phyloP scores from a whole-genome alignment of 2,329 filamentous ascomycete species.

The Colletotrichum tofieldiae region DNA sequence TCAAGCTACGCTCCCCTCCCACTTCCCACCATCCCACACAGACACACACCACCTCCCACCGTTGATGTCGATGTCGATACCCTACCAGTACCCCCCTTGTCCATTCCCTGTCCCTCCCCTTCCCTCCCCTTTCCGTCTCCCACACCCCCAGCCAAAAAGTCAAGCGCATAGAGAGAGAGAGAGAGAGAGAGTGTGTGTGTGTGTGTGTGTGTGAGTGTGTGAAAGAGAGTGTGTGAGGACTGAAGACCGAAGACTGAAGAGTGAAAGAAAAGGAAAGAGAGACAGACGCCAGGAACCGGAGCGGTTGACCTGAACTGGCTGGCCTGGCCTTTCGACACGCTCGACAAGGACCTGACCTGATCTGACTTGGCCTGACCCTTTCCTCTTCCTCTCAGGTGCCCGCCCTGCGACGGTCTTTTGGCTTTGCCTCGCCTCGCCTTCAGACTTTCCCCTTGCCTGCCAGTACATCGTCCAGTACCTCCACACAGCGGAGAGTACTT shows the following conservation, averaged over 20 bases:
- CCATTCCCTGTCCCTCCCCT: slow-evolving; percentile 1
- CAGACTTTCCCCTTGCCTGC: neutral
- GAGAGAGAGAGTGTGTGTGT: no score
- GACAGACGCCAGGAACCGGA: slow-evolving; percentile 1
- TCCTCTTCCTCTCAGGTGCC: slow-evolving; percentile 1
- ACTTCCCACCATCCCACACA: neutral
- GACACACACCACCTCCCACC: slow-evolving; percentile 6
- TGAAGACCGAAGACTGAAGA: neutral
- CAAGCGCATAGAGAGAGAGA: neutral
- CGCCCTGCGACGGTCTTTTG: neutral
- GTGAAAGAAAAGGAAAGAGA: no score
- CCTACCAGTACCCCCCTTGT: slow-evolving; percentile 6
- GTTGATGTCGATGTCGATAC: neutral
- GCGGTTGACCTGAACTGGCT: slow-evolving; percentile 27
- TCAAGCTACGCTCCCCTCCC: neutral
- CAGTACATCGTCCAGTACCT: neutral
- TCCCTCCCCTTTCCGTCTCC: neutral
- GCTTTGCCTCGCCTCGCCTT: slow-evolving; percentile 9
- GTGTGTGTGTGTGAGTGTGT: no score
- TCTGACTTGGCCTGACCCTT: no score
- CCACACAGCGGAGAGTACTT: no score
- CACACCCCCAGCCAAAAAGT: neutral
- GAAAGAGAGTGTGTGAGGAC: no score
- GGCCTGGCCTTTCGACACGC: slow-evolving; percentile 23
- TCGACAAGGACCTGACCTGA: slow-evolving; percentile 5